Base-by-base conservation (phyloP, 192 early-diverging fungal genomes). In the Coemansia sp. region DNA sequence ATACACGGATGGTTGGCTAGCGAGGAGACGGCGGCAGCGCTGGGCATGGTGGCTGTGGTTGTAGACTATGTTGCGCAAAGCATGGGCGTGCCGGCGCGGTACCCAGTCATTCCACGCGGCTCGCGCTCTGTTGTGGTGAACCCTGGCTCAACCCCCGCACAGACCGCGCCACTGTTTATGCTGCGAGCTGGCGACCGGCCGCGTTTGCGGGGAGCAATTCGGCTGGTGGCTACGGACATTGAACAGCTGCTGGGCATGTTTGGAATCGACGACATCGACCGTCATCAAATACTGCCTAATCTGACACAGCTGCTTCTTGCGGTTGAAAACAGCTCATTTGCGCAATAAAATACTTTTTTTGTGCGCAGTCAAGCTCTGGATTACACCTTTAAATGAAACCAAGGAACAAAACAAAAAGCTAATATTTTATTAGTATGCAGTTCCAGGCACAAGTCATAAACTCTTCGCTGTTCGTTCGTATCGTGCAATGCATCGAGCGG, bases 401-500 rank as follows among this genome's bases (percentile, higher is more conserved):
- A 22, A 22, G 22, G 22, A 22, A 22, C 22, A 22, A 22, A 22
- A n/a, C n/a, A 22, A 22, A 22, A 22, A 1, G 22, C 22, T 22
- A 22, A 22, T 22, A 22, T 22, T 22, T 29, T 49, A 24, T 3
- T 24, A 24, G 23, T 47, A 57, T 22, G 49, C n/a, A 19, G 49
- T 50, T 50, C 22, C 49, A 19, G 10, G 49, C 49, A 50, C 49
- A 50, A 50, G 49, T 50, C n/a, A 50, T 19, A 10, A 50, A 50
- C 22, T n/a, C 49, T 14, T 16, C 1, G 8, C 51, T 18, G 45
- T 61, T 78, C 29, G 45, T 73, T 63, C 75, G 75, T 7, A 27
- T 78, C 13, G 75, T 78, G 39, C 75, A 78, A 64, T 72, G 70
- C 71, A 73, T 92, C 7, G 92, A 92, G 56, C 90, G 89, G 74